phyloP scores from a whole-genome alignment of 1,139 yeast species.

The Nadsonia starkeyi-henricii region DNA sequence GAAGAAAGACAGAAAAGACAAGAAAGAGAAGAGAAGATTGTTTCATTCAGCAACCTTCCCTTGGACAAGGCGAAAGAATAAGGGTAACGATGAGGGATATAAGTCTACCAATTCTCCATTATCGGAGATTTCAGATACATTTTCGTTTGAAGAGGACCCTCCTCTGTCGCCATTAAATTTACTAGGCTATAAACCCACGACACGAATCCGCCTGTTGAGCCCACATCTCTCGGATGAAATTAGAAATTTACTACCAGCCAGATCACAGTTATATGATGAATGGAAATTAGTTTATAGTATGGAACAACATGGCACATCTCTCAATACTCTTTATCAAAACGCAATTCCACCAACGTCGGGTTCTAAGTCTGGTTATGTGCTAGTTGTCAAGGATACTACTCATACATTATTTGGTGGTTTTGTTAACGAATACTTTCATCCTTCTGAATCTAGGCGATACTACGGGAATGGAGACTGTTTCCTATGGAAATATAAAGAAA shows the following conservation, averaged over 20 bases:
- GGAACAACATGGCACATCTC: conserved; percentile 85
- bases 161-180: conserved; percentile 37
- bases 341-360: conserved; percentile 23
- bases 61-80: background rate
- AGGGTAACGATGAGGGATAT: background rate
- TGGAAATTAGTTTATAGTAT: conserved; percentile 74
- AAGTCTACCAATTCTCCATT: background rate
- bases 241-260: conserved; percentile 56
- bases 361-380: conserved; percentile 47
- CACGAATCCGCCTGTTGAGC: conserved; percentile 44
- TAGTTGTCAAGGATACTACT: conserved; percentile 50
- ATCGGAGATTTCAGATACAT: background rate
- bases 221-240: conserved; percentile 58
- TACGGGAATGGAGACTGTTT: conserved; percentile 95
- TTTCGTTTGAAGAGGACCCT: conserved; percentile 9
- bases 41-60: background rate
- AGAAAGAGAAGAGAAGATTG: background rate
- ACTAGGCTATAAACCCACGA: conserved; percentile 42
- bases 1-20: no score
- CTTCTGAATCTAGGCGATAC: conserved; percentile 49
- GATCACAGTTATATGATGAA: conserved; percentile 58
- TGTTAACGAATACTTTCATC: conserved; percentile 57
- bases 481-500: conserved; percentile 47
- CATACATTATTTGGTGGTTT: conserved; percentile 72
- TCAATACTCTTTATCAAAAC: conserved; percentile 52